Evolutionary conservation across 768 basidiomycete genomes (phyloP).

Genomic region (Amanita jacksonii): DNA sequence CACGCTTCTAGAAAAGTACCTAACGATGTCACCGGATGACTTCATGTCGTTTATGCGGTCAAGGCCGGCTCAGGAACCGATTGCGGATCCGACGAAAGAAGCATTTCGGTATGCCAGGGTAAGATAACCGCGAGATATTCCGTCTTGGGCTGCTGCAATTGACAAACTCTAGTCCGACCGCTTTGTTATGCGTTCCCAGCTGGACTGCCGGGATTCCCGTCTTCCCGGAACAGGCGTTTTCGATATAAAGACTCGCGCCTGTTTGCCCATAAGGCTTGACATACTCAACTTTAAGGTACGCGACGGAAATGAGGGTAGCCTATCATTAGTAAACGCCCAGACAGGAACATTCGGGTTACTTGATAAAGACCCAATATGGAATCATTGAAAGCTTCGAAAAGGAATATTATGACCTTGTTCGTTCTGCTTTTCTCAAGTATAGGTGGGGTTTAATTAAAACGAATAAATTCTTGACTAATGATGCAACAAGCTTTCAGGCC

Average conservation of each 20-base stretch:
- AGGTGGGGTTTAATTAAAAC: slow-evolving; percentile 32
- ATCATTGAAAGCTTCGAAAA: slow-evolving; percentile 74
- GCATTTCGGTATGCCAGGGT: slow-evolving; percentile 87
- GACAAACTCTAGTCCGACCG: slow-evolving; percentile 32
- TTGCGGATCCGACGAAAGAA: slow-evolving; percentile 40
- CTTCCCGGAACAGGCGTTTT: slow-evolving; percentile 90
- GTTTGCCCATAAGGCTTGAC: slow-evolving; percentile 76
- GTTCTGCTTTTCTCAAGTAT: slow-evolving; percentile 93
- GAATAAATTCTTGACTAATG: background rate
- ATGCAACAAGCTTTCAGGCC: slow-evolving; percentile 69
- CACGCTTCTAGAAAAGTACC: slow-evolving; percentile 77
- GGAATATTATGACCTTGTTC: slow-evolving; percentile 91
- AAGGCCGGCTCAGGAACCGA: slow-evolving; percentile 14
- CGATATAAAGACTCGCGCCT: slow-evolving; percentile 93
- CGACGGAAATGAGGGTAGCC: no score
- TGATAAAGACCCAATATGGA: slow-evolving; percentile 58
- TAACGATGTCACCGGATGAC: slow-evolving; percentile 58
- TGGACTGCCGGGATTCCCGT: slow-evolving; percentile 75
- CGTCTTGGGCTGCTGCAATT: background rate
- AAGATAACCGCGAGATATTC: slow-evolving; percentile 10
- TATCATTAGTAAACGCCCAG: no score
- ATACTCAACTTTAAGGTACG: slow-evolving; percentile 74
- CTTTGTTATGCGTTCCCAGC: slow-evolving; percentile 90
- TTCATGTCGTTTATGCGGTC: slow-evolving; percentile 50
- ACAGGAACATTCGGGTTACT: slow-evolving; percentile 74